Base-by-base conservation (phyloP, 1,284 basidiomycete genomes). In the Trichosporon coremiiforme region DNA sequence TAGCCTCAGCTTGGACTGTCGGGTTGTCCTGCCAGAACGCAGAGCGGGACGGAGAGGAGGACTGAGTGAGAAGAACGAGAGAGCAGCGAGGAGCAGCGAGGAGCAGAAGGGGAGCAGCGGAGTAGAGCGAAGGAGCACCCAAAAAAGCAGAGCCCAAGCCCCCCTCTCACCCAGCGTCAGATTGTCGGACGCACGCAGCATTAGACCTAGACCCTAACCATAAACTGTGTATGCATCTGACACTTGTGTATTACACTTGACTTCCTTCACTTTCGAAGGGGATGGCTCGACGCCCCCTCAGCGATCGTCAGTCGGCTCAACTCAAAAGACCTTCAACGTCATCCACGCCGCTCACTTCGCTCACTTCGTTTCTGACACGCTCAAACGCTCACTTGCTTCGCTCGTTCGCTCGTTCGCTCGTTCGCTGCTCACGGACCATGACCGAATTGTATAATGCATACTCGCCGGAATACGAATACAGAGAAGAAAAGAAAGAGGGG, bases 381-480 rank as follows among this genome's bases (percentile, higher is more conserved):
- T 25, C 25, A 25, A 35, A 10, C 33, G 36, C 50, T 53, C 50
- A 53, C 50, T 22, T 20, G 50, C 50, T 7, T 8, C 20, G 20
- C 50, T 22, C 50, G 50, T 10, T 17, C 15, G 33, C 33, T 33
- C n/a, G n/a, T 17, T n/a, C 45, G 38, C 38, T 36, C 38, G 38
- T 15, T 41, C 38, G 38, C 38, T 25, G 25, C 25, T 25, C 38
- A 6, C 35, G 36, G 20, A 25, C 2, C 50, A 25, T 53, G 50
- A 53, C 50, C 50, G 50, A 53, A 53, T 22, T 53, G 50, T 53
- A 53, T 53, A 53, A 53, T 53, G 50, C 50, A 53, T 53, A 53
- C 50, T 53, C 50, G 50, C 50, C 50, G 50, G 50, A 53, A 53
- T 53, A 53, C 50, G 50, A 53, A 53, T 53, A 53, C 50, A 53